phyloP scores from a whole-genome alignment of 106 monocot genomes.

The Acorus gramineus region DNA sequence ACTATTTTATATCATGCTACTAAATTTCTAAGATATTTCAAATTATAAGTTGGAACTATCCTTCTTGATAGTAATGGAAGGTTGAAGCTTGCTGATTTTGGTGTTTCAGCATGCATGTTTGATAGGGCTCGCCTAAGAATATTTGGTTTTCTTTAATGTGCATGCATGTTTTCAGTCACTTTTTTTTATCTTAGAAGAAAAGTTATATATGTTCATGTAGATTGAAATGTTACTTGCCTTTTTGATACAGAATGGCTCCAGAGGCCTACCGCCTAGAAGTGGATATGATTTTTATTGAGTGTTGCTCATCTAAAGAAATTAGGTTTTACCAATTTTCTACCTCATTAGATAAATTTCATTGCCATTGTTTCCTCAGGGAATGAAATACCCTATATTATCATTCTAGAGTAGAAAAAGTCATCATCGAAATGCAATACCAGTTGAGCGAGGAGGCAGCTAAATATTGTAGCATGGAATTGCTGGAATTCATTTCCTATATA shows the following conservation, averaged over 20 bases:
- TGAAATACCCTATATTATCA: no score
- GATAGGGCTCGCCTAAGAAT: constrained; percentile 26
- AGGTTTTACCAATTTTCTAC: no score
- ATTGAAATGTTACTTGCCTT: not conserved
- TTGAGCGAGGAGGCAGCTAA: no score
- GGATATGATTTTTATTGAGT: constrained; percentile 97
- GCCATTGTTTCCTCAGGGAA: no score
- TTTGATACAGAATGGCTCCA: constrained; percentile 83
- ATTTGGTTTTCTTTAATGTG: not conserved
- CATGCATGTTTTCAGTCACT: not conserved
- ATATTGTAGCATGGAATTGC: no score
- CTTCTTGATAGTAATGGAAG: constrained; percentile 74
- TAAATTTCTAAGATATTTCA: not conserved
- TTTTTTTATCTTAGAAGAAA: not conserved
- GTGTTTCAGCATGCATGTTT: constrained; percentile 95
- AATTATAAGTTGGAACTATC: constrained; percentile 82
- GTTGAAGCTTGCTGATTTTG: constrained; percentile 93
- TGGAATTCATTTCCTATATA: no score
- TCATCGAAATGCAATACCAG: no score
- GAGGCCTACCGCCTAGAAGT: constrained; percentile 91
- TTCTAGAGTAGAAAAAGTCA: no score
- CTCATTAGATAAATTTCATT: no score
- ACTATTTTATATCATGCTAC: not conserved
- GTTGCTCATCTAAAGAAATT: not conserved
- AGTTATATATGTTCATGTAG: not conserved